Evolutionary conservation across 108 stramenopile genomes (phyloP).

Genomic region (Cyclotella choctawhatcheeana): DNA sequence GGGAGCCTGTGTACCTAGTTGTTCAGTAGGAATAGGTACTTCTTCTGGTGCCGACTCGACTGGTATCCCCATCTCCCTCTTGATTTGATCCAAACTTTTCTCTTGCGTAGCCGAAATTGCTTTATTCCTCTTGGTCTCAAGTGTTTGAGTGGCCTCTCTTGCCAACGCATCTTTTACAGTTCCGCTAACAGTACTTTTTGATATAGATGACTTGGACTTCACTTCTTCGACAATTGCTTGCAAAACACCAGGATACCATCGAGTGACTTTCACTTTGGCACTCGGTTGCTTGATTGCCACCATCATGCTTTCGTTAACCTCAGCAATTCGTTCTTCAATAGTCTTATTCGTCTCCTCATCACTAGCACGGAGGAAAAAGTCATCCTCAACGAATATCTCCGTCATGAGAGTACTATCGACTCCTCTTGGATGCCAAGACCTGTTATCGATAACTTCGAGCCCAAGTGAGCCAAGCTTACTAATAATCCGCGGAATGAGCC

Average conservation of each 20-base stretch:
- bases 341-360: constrained; percentile 34
- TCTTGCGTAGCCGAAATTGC: constrained; percentile 60
- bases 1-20: background rate
- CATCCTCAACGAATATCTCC: constrained; percentile 70
- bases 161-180: constrained; percentile 55
- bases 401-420: constrained; percentile 75
- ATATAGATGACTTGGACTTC: constrained; percentile 42
- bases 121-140: constrained; percentile 57
- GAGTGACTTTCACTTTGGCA: constrained; percentile 73
- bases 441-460: constrained; percentile 80
- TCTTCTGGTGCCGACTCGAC: constrained; percentile 18
- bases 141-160: constrained; percentile 50
- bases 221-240: constrained; percentile 71
- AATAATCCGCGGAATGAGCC: constrained; percentile 68
- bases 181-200: background rate
- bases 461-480: constrained; percentile 48
- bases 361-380: constrained; percentile 20
- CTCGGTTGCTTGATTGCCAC: constrained; percentile 55
- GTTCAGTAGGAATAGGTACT: constrained; percentile 3
- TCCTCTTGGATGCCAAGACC: constrained; percentile 79
- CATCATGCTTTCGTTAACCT: constrained; percentile 46
- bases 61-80: constrained; percentile 49
- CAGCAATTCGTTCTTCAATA: constrained; percentile 58
- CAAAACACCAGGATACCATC: constrained; percentile 81
- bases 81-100: constrained; percentile 68